Conservation (phyloP, 805 yeast genomes). For the Suhomyces sp. region DNA sequence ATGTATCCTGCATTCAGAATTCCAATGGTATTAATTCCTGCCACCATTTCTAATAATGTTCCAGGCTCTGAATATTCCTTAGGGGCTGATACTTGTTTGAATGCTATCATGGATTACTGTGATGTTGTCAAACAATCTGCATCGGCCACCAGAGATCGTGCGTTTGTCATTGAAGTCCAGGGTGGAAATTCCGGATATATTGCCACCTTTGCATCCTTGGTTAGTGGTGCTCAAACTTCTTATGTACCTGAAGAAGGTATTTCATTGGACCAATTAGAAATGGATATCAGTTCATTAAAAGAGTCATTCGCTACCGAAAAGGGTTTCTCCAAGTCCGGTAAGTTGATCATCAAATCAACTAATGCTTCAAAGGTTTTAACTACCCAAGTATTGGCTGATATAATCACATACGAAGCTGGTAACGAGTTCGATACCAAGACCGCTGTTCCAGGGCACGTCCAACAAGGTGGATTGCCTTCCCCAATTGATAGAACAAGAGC, state of each 20-base stretch:
- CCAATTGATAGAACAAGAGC: constrained; percentile 92
- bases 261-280: constrained; percentile 62
- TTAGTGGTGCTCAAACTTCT: constrained; percentile 87
- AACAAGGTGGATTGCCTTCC: constrained; percentile 95
- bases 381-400: constrained; percentile 78
- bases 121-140: constrained; percentile 95
- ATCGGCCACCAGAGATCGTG: constrained; percentile 89
- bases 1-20: constrained; percentile 89
- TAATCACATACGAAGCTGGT: constrained; percentile 74
- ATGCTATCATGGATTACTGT: constrained; percentile 86
- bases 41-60: constrained; percentile 95
- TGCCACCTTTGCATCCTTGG: constrained; percentile 81
- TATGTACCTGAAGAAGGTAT: constrained; percentile 89
- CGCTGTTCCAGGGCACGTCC: constrained; percentile 97
- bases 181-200: constrained; percentile 96
- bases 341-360: constrained; percentile 79
- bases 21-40: constrained; percentile 91
- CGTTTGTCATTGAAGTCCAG: constrained; percentile 95
- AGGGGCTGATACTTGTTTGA: constrained; percentile 95
- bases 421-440: constrained; percentile 87
- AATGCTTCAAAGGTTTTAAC: constrained; percentile 80
- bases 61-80: constrained; percentile 98
- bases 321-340: constrained; percentile 83
- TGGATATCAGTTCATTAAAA: constrained; percentile 70
- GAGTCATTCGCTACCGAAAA: constrained; percentile 68